Evolutionary conservation across 148 eudicot species (phyloP).

Genomic region (Bassia scoparia): DNA sequence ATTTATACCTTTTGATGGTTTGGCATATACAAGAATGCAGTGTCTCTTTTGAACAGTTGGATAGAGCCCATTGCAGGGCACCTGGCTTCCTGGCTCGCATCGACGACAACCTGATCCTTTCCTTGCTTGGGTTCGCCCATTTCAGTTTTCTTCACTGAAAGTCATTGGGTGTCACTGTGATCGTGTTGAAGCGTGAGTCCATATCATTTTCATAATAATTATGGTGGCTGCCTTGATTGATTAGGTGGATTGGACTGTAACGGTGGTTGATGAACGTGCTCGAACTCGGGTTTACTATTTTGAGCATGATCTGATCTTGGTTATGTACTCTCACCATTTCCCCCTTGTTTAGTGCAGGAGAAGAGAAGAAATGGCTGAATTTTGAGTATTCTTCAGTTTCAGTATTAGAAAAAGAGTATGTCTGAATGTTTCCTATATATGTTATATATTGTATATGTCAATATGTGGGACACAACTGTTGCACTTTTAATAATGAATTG

Average conservation of each 20-base stretch:
- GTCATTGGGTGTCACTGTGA: slow-evolving; percentile 21
- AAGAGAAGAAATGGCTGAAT: neutral
- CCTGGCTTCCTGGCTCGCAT: slow-evolving; percentile 49
- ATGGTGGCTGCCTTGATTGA: slow-evolving; percentile 36
- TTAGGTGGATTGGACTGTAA: slow-evolving; percentile 42
- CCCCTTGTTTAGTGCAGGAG: neutral
- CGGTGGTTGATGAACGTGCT: slow-evolving; percentile 44
- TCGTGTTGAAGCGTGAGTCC: slow-evolving; percentile 34
- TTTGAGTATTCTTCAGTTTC: neutral
- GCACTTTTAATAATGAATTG: neutral
- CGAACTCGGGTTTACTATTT: slow-evolving; percentile 33
- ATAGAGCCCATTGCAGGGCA: slow-evolving; percentile 70
- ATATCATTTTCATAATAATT: slow-evolving; percentile 34
- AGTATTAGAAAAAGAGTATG: neutral
- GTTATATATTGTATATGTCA: slow-evolving; percentile 2
- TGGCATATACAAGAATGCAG: slow-evolving; percentile 52
- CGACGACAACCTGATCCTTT: slow-evolving; percentile 71
- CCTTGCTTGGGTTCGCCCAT: slow-evolving; percentile 34
- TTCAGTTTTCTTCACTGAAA: slow-evolving; percentile 19
- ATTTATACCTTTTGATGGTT: slow-evolving; percentile 42
- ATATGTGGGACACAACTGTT: slow-evolving; percentile 2
- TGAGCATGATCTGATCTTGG: slow-evolving; percentile 38
- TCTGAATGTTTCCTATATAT: slow-evolving; percentile 13
- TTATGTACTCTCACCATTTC: slow-evolving; percentile 21
- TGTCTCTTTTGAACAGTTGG: slow-evolving; percentile 55